These are phyloP conservation scores for Cylindricascospora bacillispora DNA, from an alignment of 1,139 yeast genomes.

Conservation along the genomic window DNA sequence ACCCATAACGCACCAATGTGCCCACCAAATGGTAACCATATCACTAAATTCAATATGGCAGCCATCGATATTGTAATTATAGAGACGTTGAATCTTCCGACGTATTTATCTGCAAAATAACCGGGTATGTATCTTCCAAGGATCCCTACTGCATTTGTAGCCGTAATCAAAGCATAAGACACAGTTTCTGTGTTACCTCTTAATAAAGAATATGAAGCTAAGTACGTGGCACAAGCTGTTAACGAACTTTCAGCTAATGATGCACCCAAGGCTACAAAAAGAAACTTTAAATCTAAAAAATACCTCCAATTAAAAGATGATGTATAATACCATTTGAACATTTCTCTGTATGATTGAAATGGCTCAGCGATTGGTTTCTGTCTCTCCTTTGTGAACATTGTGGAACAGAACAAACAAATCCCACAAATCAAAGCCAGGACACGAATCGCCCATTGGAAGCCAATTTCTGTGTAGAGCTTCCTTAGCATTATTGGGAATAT, in stretches of 20 bases:
- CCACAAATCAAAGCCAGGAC: conserved; percentile 39
- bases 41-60: conserved; percentile 25
- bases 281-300: conserved; percentile 30
- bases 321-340: conserved; percentile 18
- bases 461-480: conserved; percentile 38
- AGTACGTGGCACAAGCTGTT: conserved; percentile 29
- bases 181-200: conserved; percentile 39
- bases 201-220: conserved; percentile 19
- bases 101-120: conserved; percentile 35
- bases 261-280: conserved; percentile 31
- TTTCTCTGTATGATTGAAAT: conserved; percentile 13
- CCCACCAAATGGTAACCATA: conserved; percentile 29
- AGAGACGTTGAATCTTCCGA: conserved; percentile 48
- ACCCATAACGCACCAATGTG: conserved; percentile 24
- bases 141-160: conserved; percentile 47
- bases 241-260: conserved; percentile 45
- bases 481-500: conserved; percentile 48
- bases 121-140: conserved; percentile 49
- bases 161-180: conserved; percentile 41
- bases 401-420: conserved; percentile 31
- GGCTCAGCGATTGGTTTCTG: conserved; percentile 16
- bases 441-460: conserved; percentile 52
- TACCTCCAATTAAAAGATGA: conserved; percentile 26
- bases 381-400: conserved; percentile 38
- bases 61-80: conserved; percentile 32